Evolutionary conservation across 768 basidiomycete species (phyloP).

Genomic region (Naganishia kalamii): DNA sequence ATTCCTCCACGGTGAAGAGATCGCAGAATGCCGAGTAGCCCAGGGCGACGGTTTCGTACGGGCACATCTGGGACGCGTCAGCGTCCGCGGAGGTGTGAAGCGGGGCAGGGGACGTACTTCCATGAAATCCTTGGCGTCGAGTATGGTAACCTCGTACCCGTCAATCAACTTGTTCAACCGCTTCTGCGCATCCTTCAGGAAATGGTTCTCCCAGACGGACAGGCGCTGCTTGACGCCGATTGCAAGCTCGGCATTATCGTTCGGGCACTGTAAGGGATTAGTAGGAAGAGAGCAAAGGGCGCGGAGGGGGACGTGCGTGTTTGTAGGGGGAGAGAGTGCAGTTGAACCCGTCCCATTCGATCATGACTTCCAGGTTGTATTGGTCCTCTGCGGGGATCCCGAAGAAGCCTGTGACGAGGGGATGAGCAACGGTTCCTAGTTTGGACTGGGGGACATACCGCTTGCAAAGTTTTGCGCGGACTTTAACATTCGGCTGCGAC

Average conservation of each 20-base stretch:
- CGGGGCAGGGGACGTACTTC: constrained; percentile 30
- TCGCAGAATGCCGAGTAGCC: constrained; percentile 88
- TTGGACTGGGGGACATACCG: constrained; percentile 46
- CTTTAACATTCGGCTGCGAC: constrained; percentile 53
- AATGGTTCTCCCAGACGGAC: constrained; percentile 61
- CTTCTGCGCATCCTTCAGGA: constrained; percentile 61
- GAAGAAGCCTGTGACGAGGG: constrained; percentile 55
- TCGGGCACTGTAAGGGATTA: constrained; percentile 51
- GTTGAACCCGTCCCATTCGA: constrained; percentile 64
- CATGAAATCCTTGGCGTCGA: constrained; percentile 39
- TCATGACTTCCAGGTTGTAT: constrained; percentile 70
- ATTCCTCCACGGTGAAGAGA: constrained; percentile 83
- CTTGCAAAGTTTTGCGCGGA: constrained; percentile 53
- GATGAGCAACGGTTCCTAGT: not conserved
- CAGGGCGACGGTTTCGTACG: constrained; percentile 67
- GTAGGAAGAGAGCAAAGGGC: not conserved
- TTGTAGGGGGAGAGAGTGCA: constrained; percentile 80
- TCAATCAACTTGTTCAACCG: constrained; percentile 53
- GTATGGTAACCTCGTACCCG: constrained; percentile 36
- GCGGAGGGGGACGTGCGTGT: constrained; percentile 48
- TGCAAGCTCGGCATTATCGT: constrained; percentile 24
- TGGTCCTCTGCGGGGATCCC: constrained; percentile 62
- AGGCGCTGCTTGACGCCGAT: constrained; percentile 26
- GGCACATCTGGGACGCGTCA: constrained; percentile 10
- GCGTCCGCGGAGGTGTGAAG: not conserved